These are phyloP conservation scores for Phytophthora vignae DNA, from an alignment of 352 stramenopile genomes.

Conservation along the genomic window DNA sequence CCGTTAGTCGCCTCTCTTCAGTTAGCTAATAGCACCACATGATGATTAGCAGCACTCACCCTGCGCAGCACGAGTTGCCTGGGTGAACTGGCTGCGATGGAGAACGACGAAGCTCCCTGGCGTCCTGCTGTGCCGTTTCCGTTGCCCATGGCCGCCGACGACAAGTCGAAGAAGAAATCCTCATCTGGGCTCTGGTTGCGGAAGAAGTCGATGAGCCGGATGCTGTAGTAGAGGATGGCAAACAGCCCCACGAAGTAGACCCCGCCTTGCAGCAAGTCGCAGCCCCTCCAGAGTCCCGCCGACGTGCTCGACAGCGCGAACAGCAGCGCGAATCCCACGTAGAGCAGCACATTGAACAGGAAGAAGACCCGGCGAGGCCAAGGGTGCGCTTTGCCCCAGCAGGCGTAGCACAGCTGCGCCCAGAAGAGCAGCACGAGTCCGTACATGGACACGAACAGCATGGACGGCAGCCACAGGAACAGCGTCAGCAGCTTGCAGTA, in stretches of 20 bases:
- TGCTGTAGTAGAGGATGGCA: slow-evolving; percentile 83
- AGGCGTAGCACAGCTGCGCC: slow-evolving; percentile 87
- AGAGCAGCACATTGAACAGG: slow-evolving; percentile 78
- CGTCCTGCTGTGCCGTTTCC: slow-evolving; percentile 23
- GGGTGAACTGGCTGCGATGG: slow-evolving; percentile 43
- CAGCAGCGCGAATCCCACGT: slow-evolving; percentile 62
- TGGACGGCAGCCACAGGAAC: slow-evolving; percentile 79
- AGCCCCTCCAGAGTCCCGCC: slow-evolving; percentile 68
- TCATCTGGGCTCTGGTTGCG: slow-evolving; percentile 74
- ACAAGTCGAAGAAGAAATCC: slow-evolving; percentile 87
- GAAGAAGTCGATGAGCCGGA: slow-evolving; percentile 84
- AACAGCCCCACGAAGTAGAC: slow-evolving; percentile 75
- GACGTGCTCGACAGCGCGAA: slow-evolving; percentile 55
- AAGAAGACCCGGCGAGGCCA: slow-evolving; percentile 83
- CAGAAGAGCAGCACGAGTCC: slow-evolving; percentile 87
- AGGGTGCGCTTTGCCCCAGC: slow-evolving; percentile 76
- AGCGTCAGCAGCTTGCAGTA: slow-evolving; percentile 61
- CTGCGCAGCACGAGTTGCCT: slow-evolving; percentile 72
- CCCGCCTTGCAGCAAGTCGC: slow-evolving; percentile 68
- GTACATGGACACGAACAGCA: slow-evolving; percentile 90
- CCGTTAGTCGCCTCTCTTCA: slow-evolving; percentile 6
- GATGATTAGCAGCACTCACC: slow-evolving; percentile 43
- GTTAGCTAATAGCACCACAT: slow-evolving; percentile 14
- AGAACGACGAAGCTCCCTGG: slow-evolving; percentile 25
- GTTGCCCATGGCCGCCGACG: slow-evolving; percentile 39